Evolutionary conservation across 2,329 filamentous ascomycete species (phyloP).

Genomic region (Mycogone perniciosa): DNA sequence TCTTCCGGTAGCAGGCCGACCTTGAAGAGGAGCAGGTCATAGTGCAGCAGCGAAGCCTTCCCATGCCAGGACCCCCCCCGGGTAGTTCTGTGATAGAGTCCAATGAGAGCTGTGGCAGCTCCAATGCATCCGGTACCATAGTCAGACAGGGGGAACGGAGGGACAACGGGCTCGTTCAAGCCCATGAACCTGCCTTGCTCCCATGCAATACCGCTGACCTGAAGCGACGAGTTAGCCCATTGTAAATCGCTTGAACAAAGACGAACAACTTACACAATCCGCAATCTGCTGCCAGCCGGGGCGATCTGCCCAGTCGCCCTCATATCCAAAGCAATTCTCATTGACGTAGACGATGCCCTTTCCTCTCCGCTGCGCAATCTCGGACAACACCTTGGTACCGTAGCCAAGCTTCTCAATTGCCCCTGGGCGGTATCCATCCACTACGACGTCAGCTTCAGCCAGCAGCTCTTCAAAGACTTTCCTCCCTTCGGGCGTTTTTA

Average conservation of each 20-base stretch:
- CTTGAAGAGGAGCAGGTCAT: slow-evolving; percentile 59
- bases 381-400: slow-evolving; percentile 46
- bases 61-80: slow-evolving; percentile 61
- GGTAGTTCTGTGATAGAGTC: slow-evolving; percentile 56
- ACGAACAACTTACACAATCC: slow-evolving; percentile 42
- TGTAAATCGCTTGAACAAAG: background rate
- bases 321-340: slow-evolving; percentile 65
- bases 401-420: slow-evolving; percentile 59
- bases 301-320: slow-evolving; percentile 52
- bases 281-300: slow-evolving; percentile 69
- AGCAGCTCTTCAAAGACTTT: slow-evolving; percentile 53
- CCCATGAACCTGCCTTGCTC: slow-evolving; percentile 58
- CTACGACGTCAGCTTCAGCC: slow-evolving; percentile 56
- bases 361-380: slow-evolving; percentile 46
- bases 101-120: slow-evolving; percentile 58
- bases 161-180: slow-evolving; percentile 56
- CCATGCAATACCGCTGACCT: slow-evolving; percentile 52
- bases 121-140: slow-evolving; percentile 70
- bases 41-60: slow-evolving; percentile 58
- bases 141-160: slow-evolving; percentile 57
- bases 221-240: slow-evolving; percentile 14
- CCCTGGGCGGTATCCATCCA: slow-evolving; percentile 63
- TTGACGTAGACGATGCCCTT: slow-evolving; percentile 62
- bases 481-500: slow-evolving; percentile 50
- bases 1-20: slow-evolving; percentile 49